Evolutionary conservation across 768 basidiomycete species (phyloP), one percentile per base, ranked within the genome.

Genomic region (Russula sp.): DNA sequence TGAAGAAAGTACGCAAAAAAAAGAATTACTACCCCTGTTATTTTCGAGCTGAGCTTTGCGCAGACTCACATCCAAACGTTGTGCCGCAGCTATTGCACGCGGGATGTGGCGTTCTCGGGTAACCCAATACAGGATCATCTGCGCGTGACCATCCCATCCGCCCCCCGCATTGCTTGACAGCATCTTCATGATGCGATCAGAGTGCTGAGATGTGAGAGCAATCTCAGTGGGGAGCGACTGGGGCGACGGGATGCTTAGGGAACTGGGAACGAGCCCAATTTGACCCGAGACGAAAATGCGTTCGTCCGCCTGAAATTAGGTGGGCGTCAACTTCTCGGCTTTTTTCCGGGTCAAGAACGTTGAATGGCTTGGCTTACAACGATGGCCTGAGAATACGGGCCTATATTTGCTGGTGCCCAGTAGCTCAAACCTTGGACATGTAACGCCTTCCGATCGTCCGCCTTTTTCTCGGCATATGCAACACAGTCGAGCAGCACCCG

Each of bases 401-500:
- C 97, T 58, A 99, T 98, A 71, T 98, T 99, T 10, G 97, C 97
- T 13, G 97, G 94, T 32, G 95, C 97, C 97, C 97, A 99, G 70
- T 98, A 98, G 73, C 96, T 98, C 64, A 98, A 70, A 9, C 94
- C 82, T 73, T 98, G 97, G 2, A 99, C 97, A 70, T 99, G 97
- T 48, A 98, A 77, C 0, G 91, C 87, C 58, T 83, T 83, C 47
- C 95, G 77, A 58, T 83, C 79, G 16, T 65, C 34, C 6, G 69
- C 53, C 7, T 69, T 80, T 25, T 38, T 59, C 56, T 75, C 75
- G 5, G 74, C 70, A 70, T 80, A 89, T n/a, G 92, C 92, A n/a
- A 90, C 74, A 65, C 87, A 90, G 63, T 98, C 95, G 25, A 99
- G 71, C 57, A 79, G 76, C 34, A 95, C 76, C 3, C 83, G 80